These are phyloP conservation scores for Phyllosticta citriasiana DNA, from an alignment of 2,329 filamentous ascomycete species.

Conservation along the genomic window DNA sequence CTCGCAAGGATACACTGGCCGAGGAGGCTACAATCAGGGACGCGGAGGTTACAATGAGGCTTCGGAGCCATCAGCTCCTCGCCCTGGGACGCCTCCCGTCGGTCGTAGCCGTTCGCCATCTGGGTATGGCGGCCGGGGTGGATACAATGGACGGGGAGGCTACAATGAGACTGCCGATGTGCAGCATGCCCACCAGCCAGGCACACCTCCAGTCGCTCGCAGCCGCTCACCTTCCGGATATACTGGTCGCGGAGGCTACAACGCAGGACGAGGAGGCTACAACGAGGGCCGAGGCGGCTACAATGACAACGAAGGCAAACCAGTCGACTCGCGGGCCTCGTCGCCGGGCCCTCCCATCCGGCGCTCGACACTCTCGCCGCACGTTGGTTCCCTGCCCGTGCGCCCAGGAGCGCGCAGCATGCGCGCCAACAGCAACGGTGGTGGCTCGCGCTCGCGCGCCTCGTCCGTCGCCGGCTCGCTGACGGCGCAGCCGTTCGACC, in stretches of 20 bases:
- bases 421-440: slow-evolving; percentile 20
- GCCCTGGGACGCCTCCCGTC: slow-evolving; percentile 1
- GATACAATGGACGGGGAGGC: slow-evolving; percentile 19
- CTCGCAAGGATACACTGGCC: slow-evolving; percentile 14
- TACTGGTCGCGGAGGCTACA: slow-evolving; percentile 24
- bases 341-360: slow-evolving; percentile 16
- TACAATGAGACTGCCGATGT: slow-evolving; percentile 12
- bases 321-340: slow-evolving; percentile 21
- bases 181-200: neutral
- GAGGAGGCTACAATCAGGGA: slow-evolving; percentile 19
- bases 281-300: slow-evolving; percentile 25
- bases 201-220: slow-evolving; percentile 1
- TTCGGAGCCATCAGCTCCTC: neutral
- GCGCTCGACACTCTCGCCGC: slow-evolving; percentile 24
- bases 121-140: slow-evolving; percentile 17
- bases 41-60: slow-evolving; percentile 6
- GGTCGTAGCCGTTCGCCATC: slow-evolving; percentile 1
- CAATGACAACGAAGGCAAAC: slow-evolving; percentile 17
- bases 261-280: slow-evolving; percentile 16
- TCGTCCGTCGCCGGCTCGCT: slow-evolving; percentile 18
- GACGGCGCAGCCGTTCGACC: slow-evolving; percentile 14
- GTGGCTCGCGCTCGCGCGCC: slow-evolving; percentile 17
- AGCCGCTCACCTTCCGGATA: slow-evolving; percentile 13
- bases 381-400: slow-evolving; percentile 18
- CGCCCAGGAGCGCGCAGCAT: slow-evolving; percentile 20